These are phyloP conservation scores for Lithohypha guttulata DNA, from an alignment of 2,329 filamentous ascomycete species.

Conservation along the genomic window DNA sequence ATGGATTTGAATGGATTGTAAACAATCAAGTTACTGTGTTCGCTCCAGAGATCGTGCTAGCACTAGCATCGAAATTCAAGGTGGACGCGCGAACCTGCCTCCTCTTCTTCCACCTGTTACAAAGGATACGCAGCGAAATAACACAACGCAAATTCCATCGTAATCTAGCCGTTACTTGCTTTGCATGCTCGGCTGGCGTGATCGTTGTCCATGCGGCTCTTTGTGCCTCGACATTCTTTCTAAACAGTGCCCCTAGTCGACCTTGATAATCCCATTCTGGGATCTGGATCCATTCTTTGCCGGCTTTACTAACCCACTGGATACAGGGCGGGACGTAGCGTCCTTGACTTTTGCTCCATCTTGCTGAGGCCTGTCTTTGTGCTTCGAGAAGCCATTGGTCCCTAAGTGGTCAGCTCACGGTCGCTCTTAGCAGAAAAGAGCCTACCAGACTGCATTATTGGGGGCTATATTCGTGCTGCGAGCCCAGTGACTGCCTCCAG, in stretches of 20 bases:
- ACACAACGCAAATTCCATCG: neutral
- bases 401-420: too few relatives aligned
- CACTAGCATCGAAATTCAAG: too few relatives aligned
- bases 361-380: slow-evolving; percentile 1
- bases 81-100: too few relatives aligned
- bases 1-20: too few relatives aligned
- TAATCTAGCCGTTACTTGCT: neutral
- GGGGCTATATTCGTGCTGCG: slow-evolving; percentile 28
- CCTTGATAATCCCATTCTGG: neutral
- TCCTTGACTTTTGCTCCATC: neutral
- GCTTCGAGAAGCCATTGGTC: slow-evolving; percentile 31
- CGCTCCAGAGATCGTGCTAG: too few relatives aligned
- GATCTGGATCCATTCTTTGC: neutral
- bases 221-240: neutral
- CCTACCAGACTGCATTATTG: slow-evolving; percentile 31
- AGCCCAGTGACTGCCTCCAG: slow-evolving; percentile 34
- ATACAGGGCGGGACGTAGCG: neutral
- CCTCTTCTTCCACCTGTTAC: neutral
- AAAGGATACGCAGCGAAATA: neutral
- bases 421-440: too few relatives aligned
- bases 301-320: neutral
- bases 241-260: neutral
- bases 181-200: neutral
- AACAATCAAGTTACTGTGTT: too few relatives aligned
- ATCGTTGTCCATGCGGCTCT: neutral